Conservation (phyloP, 2,329 filamentous ascomycete genomes). For the Colletotrichum tabaci region DNA sequence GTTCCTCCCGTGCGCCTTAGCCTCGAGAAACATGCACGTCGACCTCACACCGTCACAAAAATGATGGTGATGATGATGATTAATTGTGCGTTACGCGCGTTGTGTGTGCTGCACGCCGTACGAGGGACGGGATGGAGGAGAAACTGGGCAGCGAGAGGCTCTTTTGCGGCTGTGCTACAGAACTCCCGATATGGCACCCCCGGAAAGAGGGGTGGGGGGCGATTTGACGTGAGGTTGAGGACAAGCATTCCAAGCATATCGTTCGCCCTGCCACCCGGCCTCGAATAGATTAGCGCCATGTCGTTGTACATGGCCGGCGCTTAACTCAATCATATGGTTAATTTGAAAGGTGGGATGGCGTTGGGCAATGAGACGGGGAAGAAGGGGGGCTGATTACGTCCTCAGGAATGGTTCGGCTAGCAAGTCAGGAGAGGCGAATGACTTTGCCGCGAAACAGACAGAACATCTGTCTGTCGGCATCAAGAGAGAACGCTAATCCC, state of each 20-base stretch:
- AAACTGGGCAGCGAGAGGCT: not conserved
- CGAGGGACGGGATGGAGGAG: too few relatives aligned
- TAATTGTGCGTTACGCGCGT: not conserved
- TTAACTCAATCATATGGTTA: constrained; percentile 35
- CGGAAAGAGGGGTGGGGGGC: not conserved
- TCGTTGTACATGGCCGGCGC: constrained; percentile 25
- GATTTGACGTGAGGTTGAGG: not conserved
- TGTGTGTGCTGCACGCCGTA: not conserved
- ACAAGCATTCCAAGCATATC: constrained; percentile 12
- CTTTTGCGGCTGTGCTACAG: constrained; percentile 2
- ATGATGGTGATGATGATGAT: not conserved
- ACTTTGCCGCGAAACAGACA: not conserved
- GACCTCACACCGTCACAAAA: constrained; percentile 34
- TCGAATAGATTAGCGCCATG: constrained; percentile 28
- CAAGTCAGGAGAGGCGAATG: not conserved
- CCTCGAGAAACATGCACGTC: constrained; percentile 33
- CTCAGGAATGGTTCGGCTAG: not conserved
- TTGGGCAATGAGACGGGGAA: constrained; percentile 8
- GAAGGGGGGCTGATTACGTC: too few relatives aligned
- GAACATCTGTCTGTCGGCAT: not conserved
- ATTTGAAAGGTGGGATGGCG: constrained; percentile 32
- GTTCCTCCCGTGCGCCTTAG: not conserved
- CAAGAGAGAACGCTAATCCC: not conserved
- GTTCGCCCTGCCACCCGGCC: constrained; percentile 9
- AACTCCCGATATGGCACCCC: not conserved